Conservation (phyloP, 768 basidiomycete genomes). For the Coprinopsis cinerea region DNA sequence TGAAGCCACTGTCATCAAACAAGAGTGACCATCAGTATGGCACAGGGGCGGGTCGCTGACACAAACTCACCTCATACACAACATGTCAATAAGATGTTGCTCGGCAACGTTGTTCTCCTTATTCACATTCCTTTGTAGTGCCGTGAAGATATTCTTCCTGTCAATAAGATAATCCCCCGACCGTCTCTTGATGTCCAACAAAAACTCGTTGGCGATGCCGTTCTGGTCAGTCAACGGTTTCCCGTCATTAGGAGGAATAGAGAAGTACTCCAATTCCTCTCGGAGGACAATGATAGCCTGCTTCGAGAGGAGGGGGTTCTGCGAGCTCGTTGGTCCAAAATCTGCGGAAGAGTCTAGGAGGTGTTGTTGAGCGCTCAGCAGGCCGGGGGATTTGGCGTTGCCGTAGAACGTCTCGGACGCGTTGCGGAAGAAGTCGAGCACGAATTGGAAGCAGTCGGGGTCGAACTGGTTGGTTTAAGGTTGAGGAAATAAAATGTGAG, state of each 20-base stretch:
- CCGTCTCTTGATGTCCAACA: constrained; percentile 77
- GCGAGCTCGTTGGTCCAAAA: constrained; percentile 57
- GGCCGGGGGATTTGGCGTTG: constrained; percentile 61
- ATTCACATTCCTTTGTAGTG: constrained; percentile 96
- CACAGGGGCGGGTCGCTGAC: neutral
- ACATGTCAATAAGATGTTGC: constrained; percentile 99
- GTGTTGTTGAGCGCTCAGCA: constrained; percentile 75
- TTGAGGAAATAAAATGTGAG: constrained; percentile 8
- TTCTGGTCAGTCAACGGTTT: constrained; percentile 62
- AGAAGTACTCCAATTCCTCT: constrained; percentile 98
- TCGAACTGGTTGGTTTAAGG: constrained; percentile 65
- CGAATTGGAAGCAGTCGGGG: constrained; percentile 92
- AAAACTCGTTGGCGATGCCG: constrained; percentile 71
- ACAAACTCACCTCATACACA: constrained; percentile 87
- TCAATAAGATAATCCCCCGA: constrained; percentile 87
- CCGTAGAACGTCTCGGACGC: constrained; percentile 94
- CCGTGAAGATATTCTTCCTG: constrained; percentile 92
- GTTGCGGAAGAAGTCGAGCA: constrained; percentile 85
- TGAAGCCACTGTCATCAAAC: constrained; percentile 68
- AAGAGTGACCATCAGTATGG: neutral
- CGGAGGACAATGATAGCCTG: constrained; percentile 98
- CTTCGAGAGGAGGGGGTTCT: constrained; percentile 91
- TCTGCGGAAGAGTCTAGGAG: constrained; percentile 65
- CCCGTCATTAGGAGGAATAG: constrained; percentile 76
- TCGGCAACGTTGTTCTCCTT: constrained; percentile 99